These are phyloP conservation scores for Colletotrichum navitas DNA, from an alignment of 2,329 filamentous ascomycete genomes.

Conservation along the genomic window DNA sequence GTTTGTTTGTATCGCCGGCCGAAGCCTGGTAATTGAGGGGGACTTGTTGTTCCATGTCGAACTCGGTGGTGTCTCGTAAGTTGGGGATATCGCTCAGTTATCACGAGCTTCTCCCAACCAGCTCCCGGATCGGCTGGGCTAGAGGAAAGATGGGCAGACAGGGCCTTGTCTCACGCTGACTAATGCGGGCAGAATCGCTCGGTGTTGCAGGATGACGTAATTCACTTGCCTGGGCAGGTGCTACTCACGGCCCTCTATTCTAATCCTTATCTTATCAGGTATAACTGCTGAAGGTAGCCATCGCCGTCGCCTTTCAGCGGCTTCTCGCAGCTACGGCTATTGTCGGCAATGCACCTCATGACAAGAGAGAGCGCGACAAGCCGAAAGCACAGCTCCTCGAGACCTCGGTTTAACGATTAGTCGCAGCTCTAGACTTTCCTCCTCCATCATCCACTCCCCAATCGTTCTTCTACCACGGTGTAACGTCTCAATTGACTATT, in stretches of 20 bases:
- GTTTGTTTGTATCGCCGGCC: constrained; percentile 78
- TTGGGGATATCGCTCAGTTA: constrained; percentile 6
- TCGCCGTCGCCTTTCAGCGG: constrained; percentile 27
- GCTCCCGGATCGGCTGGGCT: constrained; percentile 25
- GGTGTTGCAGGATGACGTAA: constrained; percentile 29
- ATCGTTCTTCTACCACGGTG: not conserved
- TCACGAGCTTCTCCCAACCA: constrained; percentile 28
- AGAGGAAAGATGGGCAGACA: constrained; percentile 28
- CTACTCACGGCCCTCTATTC: not conserved
- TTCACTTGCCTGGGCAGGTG: not conserved
- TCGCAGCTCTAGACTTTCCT: not conserved
- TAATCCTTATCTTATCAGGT: constrained; percentile 31
- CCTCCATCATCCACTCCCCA: not conserved
- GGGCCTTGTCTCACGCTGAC: constrained; percentile 20
- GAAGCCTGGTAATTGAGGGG: constrained; percentile 83
- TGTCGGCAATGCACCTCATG: constrained; percentile 25
- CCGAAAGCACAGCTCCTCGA: constrained; percentile 35
- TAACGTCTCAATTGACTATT: constrained; percentile 11
- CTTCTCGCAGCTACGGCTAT: constrained; percentile 36
- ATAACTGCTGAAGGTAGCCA: too few relatives aligned
- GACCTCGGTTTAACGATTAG: constrained; percentile 30
- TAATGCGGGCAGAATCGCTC: constrained; percentile 33
- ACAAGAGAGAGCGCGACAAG: constrained; percentile 13
- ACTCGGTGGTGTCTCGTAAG: constrained; percentile 45
- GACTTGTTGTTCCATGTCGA: constrained; percentile 72